phyloP scores from a whole-genome alignment of 768 basidiomycete genomes.

The Pseudohyphozyma bogoriensis region DNA sequence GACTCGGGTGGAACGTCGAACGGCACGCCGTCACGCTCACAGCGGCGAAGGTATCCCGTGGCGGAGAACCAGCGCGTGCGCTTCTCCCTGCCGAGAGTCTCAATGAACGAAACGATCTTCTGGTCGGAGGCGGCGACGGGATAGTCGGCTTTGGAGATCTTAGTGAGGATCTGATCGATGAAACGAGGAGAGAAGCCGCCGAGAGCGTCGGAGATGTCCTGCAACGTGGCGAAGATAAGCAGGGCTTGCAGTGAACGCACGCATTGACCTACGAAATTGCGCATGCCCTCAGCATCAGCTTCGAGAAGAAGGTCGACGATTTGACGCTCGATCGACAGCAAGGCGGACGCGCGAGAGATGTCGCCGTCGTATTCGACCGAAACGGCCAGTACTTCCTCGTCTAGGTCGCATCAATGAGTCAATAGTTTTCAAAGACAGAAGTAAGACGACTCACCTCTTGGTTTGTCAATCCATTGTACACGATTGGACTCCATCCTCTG shows the following conservation, averaged over 20 bases:
- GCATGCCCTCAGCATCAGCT: conserved; percentile 46
- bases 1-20: neutral
- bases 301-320: conserved; percentile 63
- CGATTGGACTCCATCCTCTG: too few species aligned
- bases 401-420: too few species aligned
- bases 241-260: conserved; percentile 38
- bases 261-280: neutral
- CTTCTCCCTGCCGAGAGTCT: conserved; percentile 73
- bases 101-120: conserved; percentile 60
- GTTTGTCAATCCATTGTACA: too few species aligned
- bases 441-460: too few species aligned
- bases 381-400: too few species aligned
- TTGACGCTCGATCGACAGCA: conserved; percentile 66
- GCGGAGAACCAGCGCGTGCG: conserved; percentile 75
- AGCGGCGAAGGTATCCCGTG: conserved; percentile 52
- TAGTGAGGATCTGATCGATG: conserved; percentile 57
- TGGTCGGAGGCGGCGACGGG: conserved; percentile 66
- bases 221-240: neutral
- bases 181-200: conserved; percentile 69
- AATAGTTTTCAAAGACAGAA: too few species aligned
- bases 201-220: conserved; percentile 26
- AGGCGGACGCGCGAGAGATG: conserved; percentile 35
- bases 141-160: conserved; percentile 54
- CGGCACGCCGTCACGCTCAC: conserved; percentile 47
- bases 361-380: conserved; percentile 4